These are phyloP conservation scores for Rhodosporidiobolus sp. DNA, from an alignment of 768 basidiomycete species.

Conservation along the genomic window DNA sequence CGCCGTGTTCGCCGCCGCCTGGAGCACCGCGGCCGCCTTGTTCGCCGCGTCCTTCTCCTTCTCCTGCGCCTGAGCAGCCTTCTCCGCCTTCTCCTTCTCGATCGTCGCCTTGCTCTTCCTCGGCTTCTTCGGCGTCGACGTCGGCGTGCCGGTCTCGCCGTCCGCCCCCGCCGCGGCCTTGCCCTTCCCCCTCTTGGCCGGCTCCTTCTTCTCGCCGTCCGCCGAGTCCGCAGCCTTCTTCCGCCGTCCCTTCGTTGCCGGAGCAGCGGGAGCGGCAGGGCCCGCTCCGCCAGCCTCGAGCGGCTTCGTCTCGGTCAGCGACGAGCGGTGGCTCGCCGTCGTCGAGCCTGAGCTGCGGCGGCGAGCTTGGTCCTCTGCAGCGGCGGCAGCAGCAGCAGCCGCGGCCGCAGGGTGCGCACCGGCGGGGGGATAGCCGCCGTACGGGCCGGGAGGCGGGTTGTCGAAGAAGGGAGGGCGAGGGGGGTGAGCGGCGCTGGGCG, in stretches of 20 bases:
- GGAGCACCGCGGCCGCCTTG: conserved; percentile 54
- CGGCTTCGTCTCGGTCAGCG: conserved; percentile 3
- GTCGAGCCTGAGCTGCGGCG: conserved; percentile 30
- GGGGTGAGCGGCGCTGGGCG: conserved; percentile 3
- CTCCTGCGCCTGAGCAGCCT: neutral
- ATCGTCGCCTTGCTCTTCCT: conserved; percentile 18
- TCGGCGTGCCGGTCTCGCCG: conserved; percentile 35
- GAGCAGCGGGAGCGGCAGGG: neutral
- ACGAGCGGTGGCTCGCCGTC: neutral
- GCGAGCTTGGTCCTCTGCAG: conserved; percentile 15
- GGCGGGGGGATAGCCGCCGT: conserved; percentile 17
- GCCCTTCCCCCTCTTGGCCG: conserved; percentile 35
- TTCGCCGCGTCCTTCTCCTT: conserved; percentile 57
- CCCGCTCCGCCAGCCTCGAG: neutral
- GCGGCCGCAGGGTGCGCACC: neutral
- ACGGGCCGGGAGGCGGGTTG: conserved; percentile 11
- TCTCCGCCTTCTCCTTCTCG: conserved; percentile 21
- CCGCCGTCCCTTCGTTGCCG: conserved; percentile 26
- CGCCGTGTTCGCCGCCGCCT: conserved; percentile 57
- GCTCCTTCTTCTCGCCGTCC: conserved; percentile 41
- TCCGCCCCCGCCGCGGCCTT: conserved; percentile 15
- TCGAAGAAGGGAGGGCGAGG: conserved; percentile 20
- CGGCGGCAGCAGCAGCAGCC: neutral
- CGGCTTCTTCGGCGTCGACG: conserved; percentile 33
- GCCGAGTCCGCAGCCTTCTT: conserved; percentile 21